Evolutionary conservation across 2,329 filamentous ascomycete species (phyloP).

Genomic region (Calonectria naviculata): DNA sequence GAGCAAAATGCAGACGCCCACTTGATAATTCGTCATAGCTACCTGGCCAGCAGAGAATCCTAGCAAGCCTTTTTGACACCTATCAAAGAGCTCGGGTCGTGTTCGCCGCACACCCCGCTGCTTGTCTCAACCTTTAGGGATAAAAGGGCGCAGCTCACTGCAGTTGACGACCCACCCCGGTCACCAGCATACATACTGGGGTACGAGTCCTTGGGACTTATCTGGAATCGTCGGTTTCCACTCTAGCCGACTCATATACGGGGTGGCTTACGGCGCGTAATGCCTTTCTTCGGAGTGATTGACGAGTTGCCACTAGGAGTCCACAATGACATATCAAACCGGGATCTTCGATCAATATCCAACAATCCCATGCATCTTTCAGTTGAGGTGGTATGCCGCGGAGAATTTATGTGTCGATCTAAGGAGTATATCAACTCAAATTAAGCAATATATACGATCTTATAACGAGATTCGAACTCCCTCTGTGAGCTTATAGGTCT

Average conservation of each 20-base stretch:
- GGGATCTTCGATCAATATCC: not conserved
- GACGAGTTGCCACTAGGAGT: constrained; percentile 2
- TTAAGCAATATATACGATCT: not conserved
- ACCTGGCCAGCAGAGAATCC: not conserved
- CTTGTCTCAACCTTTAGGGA: constrained; percentile 11
- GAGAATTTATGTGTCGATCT: not conserved
- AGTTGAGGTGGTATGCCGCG: not conserved
- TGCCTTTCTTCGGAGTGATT: not conserved
- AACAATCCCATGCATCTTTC: not conserved
- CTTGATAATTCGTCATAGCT: constrained; percentile 11
- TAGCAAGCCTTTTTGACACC: constrained; percentile 4
- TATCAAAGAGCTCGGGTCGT: constrained; percentile 4
- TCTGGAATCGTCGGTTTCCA: not conserved
- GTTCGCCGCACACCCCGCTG: constrained; percentile 4
- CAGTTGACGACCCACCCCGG: constrained; percentile 8
- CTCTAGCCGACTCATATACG: not conserved
- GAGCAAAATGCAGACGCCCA: constrained; percentile 3
- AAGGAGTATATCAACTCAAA: not conserved
- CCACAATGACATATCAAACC: constrained; percentile 1
- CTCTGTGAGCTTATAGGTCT: not conserved
- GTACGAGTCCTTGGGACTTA: constrained; percentile 8
- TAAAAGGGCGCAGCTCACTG: constrained; percentile 11
- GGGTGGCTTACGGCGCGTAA: not conserved
- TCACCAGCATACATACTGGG: constrained; percentile 6
- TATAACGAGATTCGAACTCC: not conserved